These are phyloP conservation scores for Plectosphaerella sp. DNA, from an alignment of 2,329 filamentous ascomycete species.

Conservation along the genomic window DNA sequence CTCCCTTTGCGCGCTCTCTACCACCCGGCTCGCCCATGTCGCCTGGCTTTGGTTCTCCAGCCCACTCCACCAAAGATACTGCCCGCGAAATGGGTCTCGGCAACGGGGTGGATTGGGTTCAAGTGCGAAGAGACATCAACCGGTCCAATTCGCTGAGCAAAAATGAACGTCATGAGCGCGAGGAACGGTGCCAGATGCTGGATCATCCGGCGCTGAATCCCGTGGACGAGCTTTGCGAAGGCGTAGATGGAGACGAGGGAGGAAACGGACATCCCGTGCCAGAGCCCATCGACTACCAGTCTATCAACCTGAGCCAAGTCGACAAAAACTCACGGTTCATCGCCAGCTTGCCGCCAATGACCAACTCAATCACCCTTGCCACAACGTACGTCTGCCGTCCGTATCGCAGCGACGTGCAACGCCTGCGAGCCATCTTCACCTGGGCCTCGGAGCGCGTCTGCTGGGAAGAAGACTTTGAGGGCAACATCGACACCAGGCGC, in stretches of 20 bases:
- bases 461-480: slow-evolving; percentile 94
- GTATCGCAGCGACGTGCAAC: slow-evolving; percentile 89
- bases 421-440: slow-evolving; percentile 89
- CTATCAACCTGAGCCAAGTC: slow-evolving; percentile 77
- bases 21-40: slow-evolving; percentile 41
- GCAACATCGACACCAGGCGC: slow-evolving; percentile 74
- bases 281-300: slow-evolving; percentile 75
- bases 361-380: slow-evolving; percentile 75
- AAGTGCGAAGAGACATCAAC: slow-evolving; percentile 92
- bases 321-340: slow-evolving; percentile 96
- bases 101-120: slow-evolving; percentile 80
- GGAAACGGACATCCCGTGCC: slow-evolving; percentile 78
- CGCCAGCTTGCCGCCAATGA: slow-evolving; percentile 74
- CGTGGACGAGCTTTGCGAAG: slow-evolving; percentile 81
- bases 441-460: slow-evolving; percentile 94
- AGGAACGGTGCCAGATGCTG: slow-evolving; percentile 90
- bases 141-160: slow-evolving; percentile 88
- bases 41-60: slow-evolving; percentile 21
- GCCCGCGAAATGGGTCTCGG: slow-evolving; percentile 68
- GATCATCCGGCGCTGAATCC: slow-evolving; percentile 85
- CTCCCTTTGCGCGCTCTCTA: slow-evolving; percentile 36
- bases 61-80: slow-evolving; percentile 39
- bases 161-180: slow-evolving; percentile 79
- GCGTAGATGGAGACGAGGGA: slow-evolving; percentile 84
- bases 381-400: slow-evolving; percentile 92